Conservation (phyloP, 495 filamentous ascomycete genomes). For the Baudoinia panamericana region DNA sequence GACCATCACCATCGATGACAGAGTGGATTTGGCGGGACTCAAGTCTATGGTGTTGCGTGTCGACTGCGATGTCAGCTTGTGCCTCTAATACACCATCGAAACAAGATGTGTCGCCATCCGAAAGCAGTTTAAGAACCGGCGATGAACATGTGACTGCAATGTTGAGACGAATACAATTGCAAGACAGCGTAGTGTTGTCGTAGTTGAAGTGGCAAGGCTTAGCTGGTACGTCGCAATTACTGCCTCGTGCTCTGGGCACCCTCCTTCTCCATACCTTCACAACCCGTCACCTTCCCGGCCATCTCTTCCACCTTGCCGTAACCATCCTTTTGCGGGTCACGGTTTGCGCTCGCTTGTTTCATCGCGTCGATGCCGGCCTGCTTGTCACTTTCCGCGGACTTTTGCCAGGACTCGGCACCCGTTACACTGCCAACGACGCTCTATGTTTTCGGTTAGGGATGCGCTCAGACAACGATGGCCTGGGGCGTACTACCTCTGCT, state of each 20-base stretch:
- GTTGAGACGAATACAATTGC: too few relatives aligned
- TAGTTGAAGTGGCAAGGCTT: too few relatives aligned
- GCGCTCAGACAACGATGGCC: background rate
- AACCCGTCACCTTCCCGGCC: conserved; percentile 26
- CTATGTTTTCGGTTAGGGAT: conserved; percentile 8
- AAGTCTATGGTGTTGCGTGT: too few relatives aligned
- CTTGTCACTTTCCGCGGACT: conserved; percentile 26
- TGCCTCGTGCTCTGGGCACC: conserved; percentile 24
- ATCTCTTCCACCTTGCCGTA: conserved; percentile 29
- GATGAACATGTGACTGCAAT: too few relatives aligned
- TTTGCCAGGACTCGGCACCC: conserved; percentile 26
- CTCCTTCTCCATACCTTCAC: conserved; percentile 32
- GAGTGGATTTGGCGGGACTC: too few relatives aligned
- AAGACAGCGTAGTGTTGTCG: too few relatives aligned
- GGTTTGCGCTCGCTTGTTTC: conserved; percentile 26
- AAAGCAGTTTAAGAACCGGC: too few relatives aligned
- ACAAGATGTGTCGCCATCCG: too few relatives aligned
- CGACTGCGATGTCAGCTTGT: too few relatives aligned
- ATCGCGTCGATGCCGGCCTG: conserved; percentile 26
- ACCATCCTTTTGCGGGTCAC: conserved; percentile 23
- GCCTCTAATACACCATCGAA: too few relatives aligned
- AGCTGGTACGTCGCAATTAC: conserved; percentile 2
- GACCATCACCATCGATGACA: too few relatives aligned
- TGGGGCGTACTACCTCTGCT: conserved; percentile 24
- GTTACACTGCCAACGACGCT: conserved; percentile 26